Evolutionary conservation across 495 filamentous ascomycete genomes (phyloP).

Genomic region (Halenospora varia): DNA sequence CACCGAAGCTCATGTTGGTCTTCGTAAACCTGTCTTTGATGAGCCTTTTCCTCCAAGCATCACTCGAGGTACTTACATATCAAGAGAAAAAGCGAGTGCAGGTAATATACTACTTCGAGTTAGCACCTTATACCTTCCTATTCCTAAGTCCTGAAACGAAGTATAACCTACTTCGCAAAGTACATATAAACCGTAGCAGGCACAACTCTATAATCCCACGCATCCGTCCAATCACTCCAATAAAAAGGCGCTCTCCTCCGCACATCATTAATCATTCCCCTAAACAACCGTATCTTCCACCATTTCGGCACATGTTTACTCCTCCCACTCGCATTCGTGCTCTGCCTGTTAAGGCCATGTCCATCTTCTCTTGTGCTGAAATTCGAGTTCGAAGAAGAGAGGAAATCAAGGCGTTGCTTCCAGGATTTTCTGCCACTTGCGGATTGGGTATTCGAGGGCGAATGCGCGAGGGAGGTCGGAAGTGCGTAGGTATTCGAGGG

Average conservation of each 20-base stretch:
- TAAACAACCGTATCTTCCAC: conserved; percentile 25
- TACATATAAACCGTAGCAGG: conserved; percentile 86
- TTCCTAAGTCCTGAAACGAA: background rate
- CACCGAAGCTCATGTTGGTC: conserved; percentile 73
- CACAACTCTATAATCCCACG: conserved; percentile 80
- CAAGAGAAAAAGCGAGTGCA: conserved; percentile 76
- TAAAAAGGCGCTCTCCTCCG: conserved; percentile 71
- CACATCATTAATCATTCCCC: conserved; percentile 71
- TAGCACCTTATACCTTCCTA: conserved; percentile 17
- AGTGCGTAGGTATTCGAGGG: conserved; percentile 15
- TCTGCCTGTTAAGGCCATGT: background rate
- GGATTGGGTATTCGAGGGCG: background rate
- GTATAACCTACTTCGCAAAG: conserved; percentile 71
- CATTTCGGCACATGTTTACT: conserved; percentile 17
- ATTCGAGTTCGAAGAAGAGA: background rate
- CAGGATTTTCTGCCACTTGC: conserved; percentile 12
- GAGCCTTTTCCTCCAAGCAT: background rate
- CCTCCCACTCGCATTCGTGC: conserved; percentile 14
- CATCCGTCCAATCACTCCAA: conserved; percentile 74
- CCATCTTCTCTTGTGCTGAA: background rate
- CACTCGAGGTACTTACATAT: conserved; percentile 55
- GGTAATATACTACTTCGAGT: conserved; percentile 62
- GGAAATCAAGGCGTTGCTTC: conserved; percentile 10
- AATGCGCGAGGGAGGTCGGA: conserved; percentile 11
- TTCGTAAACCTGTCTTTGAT: conserved; percentile 47